Conservation (phyloP, 805 yeast genomes). For the Yamadazyma ubonensis region DNA sequence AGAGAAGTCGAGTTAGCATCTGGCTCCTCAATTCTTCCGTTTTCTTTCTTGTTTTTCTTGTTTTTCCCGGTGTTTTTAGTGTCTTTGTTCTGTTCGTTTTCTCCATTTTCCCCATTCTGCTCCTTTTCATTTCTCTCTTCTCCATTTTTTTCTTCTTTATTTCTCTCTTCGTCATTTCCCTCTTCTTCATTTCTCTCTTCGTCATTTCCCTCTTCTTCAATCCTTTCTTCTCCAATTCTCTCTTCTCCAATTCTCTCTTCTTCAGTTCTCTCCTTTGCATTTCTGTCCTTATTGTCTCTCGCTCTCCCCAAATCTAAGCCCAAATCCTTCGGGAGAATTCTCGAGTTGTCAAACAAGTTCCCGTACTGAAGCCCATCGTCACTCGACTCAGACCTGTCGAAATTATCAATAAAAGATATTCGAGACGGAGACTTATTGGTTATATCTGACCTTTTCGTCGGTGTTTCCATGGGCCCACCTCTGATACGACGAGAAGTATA, state of each 20-base stretch:
- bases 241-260: neutral
- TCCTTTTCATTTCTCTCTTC: neutral
- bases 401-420: conserved; percentile 22
- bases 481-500: too few species aligned
- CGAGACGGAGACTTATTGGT: conserved; percentile 22
- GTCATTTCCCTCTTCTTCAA: neutral
- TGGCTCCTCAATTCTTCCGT: conserved; percentile 16
- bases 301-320: too few species aligned
- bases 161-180: too few species aligned
- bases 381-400: conserved; percentile 20
- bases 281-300: neutral
- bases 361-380: conserved; percentile 7
- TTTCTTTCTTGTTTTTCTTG: conserved; percentile 11
- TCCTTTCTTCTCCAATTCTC: neutral
- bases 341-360: conserved; percentile 6
- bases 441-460: neutral
- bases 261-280: neutral
- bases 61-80: conserved; percentile 16
- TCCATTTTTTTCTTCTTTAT: neutral
- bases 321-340: neutral
- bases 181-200: neutral
- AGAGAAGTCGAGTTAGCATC: conserved; percentile 19
- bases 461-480: too few species aligned
- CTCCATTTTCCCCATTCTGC: too few species aligned
- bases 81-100: neutral